Base-by-base conservation (phyloP, 2,329 filamentous ascomycete genomes). In the Monilinia vaccinii-corymbosi region DNA sequence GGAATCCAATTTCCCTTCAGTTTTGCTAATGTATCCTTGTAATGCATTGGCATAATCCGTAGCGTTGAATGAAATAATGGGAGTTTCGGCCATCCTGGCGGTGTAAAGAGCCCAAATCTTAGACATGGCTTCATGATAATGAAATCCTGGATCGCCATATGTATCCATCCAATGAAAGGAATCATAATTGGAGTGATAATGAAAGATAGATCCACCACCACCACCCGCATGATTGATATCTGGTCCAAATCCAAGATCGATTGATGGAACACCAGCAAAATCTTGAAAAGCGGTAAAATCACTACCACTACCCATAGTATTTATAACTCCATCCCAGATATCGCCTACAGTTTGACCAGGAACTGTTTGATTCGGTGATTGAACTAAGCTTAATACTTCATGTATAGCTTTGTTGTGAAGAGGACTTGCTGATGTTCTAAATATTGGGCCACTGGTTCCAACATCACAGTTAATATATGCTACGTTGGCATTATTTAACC, bases 141-240 rank as follows among this genome's bases (percentile, higher is more conserved):
- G 76, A 55, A 81, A 84, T 0, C 76, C 78, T 1, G 79, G 79
- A 65, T 96, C 91, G 4, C 89, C 89, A 65, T 84, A 91, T 3
- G 77, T 86, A 16, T 86, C 79, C 88, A 94, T 94, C 90, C 90
- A 95, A 68, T 86, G 77, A 70, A 89, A 92, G 38, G 82, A 88
- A 70, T 95, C 91, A 70, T 92, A 95, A 73, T 94, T 94, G 63
- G 83, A 82, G 71, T 95, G 89, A 69, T 94, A 95, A 64, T 88
- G 86, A 70, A 87, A 89, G 8, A 89, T 75, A 0, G 85, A 80
- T 23, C 61, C 63, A 14, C 55, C 63, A 48, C 55, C 63, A 48
- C 58, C 58, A 18, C 62, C 63, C 31, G 64, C 58, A 28, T 56
- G 49, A 28, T 50, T 60, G 9, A 77, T 73, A 59, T 67, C 64